These are phyloP conservation scores for Plantago major DNA, from an alignment of 257 asterid genomes.

Conservation along the genomic window DNA sequence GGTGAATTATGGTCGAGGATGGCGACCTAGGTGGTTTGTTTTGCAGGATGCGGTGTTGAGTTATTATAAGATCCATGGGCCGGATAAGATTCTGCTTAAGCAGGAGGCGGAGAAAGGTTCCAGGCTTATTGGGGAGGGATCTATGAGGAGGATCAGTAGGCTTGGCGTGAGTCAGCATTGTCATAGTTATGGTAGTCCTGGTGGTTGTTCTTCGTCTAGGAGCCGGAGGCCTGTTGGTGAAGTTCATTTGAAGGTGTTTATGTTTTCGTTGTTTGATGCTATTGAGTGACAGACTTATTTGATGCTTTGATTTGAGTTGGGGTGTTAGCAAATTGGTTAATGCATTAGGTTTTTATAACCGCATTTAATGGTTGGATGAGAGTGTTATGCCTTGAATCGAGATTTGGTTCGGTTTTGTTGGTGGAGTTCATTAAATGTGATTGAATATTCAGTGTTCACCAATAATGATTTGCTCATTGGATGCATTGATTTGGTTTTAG, in stretches of 20 bases:
- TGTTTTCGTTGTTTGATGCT: too few species aligned
- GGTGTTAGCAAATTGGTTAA: too few species aligned
- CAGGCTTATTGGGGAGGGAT: slow-evolving; percentile 84
- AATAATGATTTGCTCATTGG: too few species aligned
- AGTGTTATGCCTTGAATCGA: too few species aligned
- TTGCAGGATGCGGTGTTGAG: slow-evolving; percentile 93
- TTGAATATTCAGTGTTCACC: too few species aligned
- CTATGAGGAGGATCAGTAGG: slow-evolving; percentile 47
- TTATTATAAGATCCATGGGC: slow-evolving; percentile 93
- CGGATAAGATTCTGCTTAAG: slow-evolving; percentile 59
- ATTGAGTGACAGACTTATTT: too few species aligned
- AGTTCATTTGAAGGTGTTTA: slow-evolving; percentile 80
- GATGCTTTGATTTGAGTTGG: too few species aligned
- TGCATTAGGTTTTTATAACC: too few species aligned
- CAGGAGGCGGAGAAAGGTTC: slow-evolving; percentile 69
- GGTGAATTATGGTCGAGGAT: slow-evolving; percentile 97
- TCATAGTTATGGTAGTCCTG: slow-evolving; percentile 25
- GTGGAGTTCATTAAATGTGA: slow-evolving; percentile 38
- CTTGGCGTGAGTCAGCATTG: slow-evolving; percentile 7
- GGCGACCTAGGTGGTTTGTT: slow-evolving; percentile 96
- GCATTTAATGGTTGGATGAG: too few species aligned
- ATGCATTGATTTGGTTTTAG: too few species aligned
- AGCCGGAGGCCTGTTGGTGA: slow-evolving; percentile 75
- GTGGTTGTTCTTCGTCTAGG: slow-evolving; percentile 27
- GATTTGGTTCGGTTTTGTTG: slow-evolving; percentile 16